These are phyloP conservation scores for Boletus subcaerulescens DNA, from an alignment of 768 basidiomycete species.

Conservation along the genomic window DNA sequence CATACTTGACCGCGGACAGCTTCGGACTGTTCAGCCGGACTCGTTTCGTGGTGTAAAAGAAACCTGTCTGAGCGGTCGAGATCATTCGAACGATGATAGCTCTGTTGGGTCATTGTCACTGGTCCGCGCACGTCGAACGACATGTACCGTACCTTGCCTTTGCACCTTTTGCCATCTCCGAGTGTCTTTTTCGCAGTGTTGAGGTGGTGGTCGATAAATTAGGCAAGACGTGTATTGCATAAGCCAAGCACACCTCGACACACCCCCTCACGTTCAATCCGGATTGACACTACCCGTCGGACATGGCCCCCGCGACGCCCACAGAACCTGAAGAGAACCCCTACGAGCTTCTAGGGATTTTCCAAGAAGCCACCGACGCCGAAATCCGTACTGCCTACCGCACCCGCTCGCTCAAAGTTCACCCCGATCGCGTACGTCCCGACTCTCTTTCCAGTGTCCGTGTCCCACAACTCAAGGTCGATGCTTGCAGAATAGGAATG, in stretches of 20 bases:
- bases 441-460: constrained; percentile 7
- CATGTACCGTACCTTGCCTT: constrained; percentile 50
- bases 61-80: constrained; percentile 89
- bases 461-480: neutral
- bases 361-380: constrained; percentile 64
- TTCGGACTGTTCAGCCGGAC: constrained; percentile 65
- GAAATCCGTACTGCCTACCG: constrained; percentile 82
- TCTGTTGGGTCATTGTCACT: constrained; percentile 36
- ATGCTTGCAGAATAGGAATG: constrained; percentile 62
- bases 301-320: constrained; percentile 26
- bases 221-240: constrained; percentile 10
- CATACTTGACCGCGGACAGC: constrained; percentile 89
- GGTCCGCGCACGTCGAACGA: neutral
- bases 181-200: neutral
- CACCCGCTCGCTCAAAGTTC: constrained; percentile 77
- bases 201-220: constrained; percentile 1
- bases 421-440: constrained; percentile 74
- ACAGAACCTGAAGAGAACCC: constrained; percentile 64
- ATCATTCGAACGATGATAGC: constrained; percentile 85
- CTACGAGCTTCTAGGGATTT: constrained; percentile 67
- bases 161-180: constrained; percentile 54
- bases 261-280: neutral
- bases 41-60: constrained; percentile 84
- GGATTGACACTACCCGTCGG: neutral
- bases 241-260: neutral